These are phyloP conservation scores for Brassica nigra DNA, from an alignment of 345 rosid species.

Conservation along the genomic window DNA sequence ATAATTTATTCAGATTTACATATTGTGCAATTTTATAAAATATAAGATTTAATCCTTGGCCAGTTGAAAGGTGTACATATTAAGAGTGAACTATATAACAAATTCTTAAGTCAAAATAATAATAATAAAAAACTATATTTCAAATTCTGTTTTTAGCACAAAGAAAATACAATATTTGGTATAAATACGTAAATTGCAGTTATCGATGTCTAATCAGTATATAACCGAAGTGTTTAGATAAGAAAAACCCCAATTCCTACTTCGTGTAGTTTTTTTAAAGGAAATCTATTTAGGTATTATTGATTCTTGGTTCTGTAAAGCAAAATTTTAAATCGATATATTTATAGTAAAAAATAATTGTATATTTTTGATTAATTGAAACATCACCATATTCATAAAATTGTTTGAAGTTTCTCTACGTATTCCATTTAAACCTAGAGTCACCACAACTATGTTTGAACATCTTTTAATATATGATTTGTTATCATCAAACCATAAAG, in stretches of 20 bases:
- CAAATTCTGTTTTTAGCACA: too few species aligned
- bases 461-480: too few species aligned
- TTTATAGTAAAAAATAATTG: neutral
- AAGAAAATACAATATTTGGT: too few species aligned
- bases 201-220: neutral
- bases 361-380: too few species aligned
- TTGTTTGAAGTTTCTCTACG: too few species aligned
- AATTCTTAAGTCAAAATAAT: too few species aligned
- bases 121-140: too few species aligned
- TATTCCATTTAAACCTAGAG: too few species aligned
- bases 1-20: constrained; percentile 23
- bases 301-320: neutral
- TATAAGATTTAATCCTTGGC: constrained; percentile 12
- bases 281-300: neutral
- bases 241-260: neutral
- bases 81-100: neutral
- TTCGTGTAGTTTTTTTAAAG: neutral
- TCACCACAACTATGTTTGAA: too few species aligned
- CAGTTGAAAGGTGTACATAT: constrained; percentile 1
- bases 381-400: neutral
- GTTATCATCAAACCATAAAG: too few species aligned
- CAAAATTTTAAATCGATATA: neutral
- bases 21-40: neutral
- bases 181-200: neutral
- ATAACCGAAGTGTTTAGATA: neutral